phyloP scores from a whole-genome alignment of 257 asterid genomes.

The Nicotiana sylvestris region DNA sequence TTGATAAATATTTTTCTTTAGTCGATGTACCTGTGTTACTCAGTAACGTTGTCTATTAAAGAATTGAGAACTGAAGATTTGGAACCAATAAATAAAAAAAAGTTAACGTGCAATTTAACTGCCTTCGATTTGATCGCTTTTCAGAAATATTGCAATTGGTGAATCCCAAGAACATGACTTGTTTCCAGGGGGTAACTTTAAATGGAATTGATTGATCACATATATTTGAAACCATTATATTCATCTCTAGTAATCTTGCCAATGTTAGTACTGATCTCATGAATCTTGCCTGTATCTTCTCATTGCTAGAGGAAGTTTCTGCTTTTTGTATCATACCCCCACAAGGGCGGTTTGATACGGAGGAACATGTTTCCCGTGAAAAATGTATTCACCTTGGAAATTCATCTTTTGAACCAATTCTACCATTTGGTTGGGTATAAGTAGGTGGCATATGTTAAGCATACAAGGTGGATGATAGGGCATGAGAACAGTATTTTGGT shows the following conservation, averaged over 20 bases:
- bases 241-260: neutral
- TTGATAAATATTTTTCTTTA: neutral
- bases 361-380: neutral
- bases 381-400: neutral
- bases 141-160: neutral
- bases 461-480: neutral
- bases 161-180: neutral
- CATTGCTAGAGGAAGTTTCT: neutral
- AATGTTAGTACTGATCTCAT: neutral
- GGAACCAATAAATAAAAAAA: neutral
- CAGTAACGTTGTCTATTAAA: neutral
- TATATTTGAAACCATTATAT: neutral
- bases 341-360: neutral
- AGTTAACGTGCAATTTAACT: neutral
- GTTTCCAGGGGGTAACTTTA: neutral
- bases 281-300: neutral
- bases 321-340: neutral
- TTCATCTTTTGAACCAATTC: neutral
- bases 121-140: neutral
- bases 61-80: neutral
- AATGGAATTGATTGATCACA: neutral
- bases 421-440: neutral
- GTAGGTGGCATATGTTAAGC: neutral
- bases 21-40: neutral
- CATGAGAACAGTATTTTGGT: neutral